Base-by-base conservation (phyloP, 2,329 filamentous ascomycete species). In the Colletotrichum sojae region DNA sequence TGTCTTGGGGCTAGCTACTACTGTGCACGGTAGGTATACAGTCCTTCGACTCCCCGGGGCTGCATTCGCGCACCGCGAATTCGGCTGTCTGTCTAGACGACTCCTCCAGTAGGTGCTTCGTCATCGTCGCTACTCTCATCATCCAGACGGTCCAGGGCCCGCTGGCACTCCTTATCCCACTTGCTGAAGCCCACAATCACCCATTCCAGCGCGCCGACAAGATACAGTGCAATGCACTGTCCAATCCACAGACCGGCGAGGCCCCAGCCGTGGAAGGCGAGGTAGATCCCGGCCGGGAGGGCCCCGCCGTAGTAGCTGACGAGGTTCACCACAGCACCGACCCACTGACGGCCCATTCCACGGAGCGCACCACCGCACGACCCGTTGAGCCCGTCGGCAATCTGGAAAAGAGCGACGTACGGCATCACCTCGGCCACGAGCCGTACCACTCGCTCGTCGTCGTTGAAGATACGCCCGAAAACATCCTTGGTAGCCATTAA, bases 181-280 rank as follows among this genome's bases (percentile, higher is more conserved):
- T 94, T 85, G 77, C 92, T 94, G 78, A 90, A 85, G 1, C 89
- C 90, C 27, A 97, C 92, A 75, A 97, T 91, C 3, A 86, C 81
- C 94, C 94, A 97, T 77, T 97, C 93, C 12, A 93, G 77, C 1
- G 86, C 83, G 2, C 94, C 94, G 0, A 97, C 94, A 22, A 96
- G 82, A 76, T 94, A 97, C 39, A 97, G 79, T 0, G 92, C 92
- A 70, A 94, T 89, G 75, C 92, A 95, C 76, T 95, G 93, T 16
- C 93, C 94, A 40, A 96, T 83, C 94, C 94, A 97, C 16, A 97
- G 81, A 0, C 94, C 94, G 18, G 86, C 85, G 2, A 97, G 82
- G 0, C 94, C 94, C 93, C 93, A 96, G 18, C 93, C 93, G 75
- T 96, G 89, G 74, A 96, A 96, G 2, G 94, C 94, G 36, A 97